phyloP scores from a whole-genome alignment of 2,329 filamentous ascomycete species.

The Anisogramma anomala region DNA sequence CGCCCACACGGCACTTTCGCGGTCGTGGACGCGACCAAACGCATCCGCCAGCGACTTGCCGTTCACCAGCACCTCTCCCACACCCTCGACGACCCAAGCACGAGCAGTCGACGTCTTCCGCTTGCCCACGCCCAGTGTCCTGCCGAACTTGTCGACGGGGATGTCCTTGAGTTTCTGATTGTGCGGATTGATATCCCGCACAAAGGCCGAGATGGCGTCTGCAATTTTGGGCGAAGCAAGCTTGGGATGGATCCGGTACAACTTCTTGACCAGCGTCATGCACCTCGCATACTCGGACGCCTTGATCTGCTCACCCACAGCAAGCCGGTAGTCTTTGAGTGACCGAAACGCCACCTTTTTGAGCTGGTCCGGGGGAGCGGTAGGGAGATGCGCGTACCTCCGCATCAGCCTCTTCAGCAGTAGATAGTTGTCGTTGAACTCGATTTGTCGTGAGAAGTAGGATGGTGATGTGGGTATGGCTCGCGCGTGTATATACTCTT shows the following conservation, averaged over 20 bases:
- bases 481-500: conserved; percentile 42
- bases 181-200: conserved; percentile 61
- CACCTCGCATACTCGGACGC: conserved; percentile 69
- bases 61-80: conserved; percentile 81
- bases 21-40: conserved; percentile 82
- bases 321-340: conserved; percentile 60
- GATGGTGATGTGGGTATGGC: conserved; percentile 75
- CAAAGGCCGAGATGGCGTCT: conserved; percentile 55
- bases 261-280: conserved; percentile 59
- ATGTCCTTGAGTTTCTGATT: conserved; percentile 51
- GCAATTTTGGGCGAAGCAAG: conserved; percentile 61
- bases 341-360: conserved; percentile 73
- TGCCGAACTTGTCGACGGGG: conserved; percentile 63
- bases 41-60: conserved; percentile 71
- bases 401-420: conserved; percentile 59
- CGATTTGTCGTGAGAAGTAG: conserved; percentile 83
- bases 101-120: conserved; percentile 79
- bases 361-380: conserved; percentile 50
- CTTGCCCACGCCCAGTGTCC: conserved; percentile 68
- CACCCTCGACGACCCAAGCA: conserved; percentile 84
- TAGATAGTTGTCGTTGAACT: conserved; percentile 77
- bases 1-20: conserved; percentile 89
- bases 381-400: conserved; percentile 63
- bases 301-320: conserved; percentile 60
- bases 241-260: conserved; percentile 76